Percentiles rank a stretch among this genome's conserved stretches.
Evolutionary conservation across 192 early-diverging fungal genomes (phyloP).

Genomic region (Oehlia diaphana): DNA sequence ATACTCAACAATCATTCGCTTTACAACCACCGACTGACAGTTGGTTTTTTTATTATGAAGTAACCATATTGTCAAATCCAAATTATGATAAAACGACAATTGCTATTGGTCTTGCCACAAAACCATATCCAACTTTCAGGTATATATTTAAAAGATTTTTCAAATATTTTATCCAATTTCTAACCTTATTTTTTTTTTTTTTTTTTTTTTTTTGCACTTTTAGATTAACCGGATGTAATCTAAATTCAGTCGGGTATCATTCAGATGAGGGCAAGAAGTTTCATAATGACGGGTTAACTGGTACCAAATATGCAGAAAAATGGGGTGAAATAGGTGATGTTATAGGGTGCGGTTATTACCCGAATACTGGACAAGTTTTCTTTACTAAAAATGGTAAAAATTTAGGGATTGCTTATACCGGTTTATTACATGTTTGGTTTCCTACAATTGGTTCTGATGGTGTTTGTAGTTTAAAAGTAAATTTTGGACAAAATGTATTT

Average conservation of each 20-base stretch:
- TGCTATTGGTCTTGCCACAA: slow-evolving; percentile 50
- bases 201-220: not conserved
- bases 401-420: slow-evolving; percentile 41
- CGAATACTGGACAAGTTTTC: slow-evolving; percentile 51
- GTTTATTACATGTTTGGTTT: slow-evolving; percentile 39
- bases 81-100: slow-evolving; percentile 42
- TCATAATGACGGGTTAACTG: slow-evolving; percentile 38
- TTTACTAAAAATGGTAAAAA: slow-evolving; percentile 51
- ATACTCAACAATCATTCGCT: no score
- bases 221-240: slow-evolving; percentile 45
- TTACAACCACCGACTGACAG: no score
- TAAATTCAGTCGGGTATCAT: slow-evolving; percentile 49
- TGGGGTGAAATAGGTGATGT: slow-evolving; percentile 47
- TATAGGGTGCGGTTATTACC: slow-evolving; percentile 54
- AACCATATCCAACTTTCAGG: slow-evolving; percentile 52
- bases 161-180: no score
- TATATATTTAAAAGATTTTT: not conserved
- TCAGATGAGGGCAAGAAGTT: slow-evolving; percentile 41
- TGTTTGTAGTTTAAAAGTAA: slow-evolving; percentile 45
- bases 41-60: slow-evolving; percentile 21
- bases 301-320: slow-evolving; percentile 35
- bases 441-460: slow-evolving; percentile 48
- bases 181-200: not conserved
- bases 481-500: slow-evolving; percentile 37
- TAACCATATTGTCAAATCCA: slow-evolving; percentile 12